phyloP scores from a whole-genome alignment of 169 alveolate species.

The Theileria sp. region DNA sequence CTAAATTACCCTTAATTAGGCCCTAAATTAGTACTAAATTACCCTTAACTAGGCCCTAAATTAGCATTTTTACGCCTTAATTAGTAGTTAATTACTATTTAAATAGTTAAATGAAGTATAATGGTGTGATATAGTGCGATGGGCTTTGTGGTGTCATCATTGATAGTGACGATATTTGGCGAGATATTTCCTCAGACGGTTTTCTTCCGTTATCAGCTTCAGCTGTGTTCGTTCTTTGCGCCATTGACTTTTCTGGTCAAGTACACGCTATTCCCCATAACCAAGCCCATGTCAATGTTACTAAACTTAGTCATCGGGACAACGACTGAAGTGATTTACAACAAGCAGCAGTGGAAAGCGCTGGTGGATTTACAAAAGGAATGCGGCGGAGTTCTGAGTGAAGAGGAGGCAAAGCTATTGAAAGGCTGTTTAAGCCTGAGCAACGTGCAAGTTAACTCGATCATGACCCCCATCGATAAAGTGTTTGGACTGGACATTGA shows the following conservation, averaged over 20 bases:
- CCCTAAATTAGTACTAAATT: no score
- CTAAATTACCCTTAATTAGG: no score
- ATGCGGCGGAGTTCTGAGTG: constrained; percentile 63
- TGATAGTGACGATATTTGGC: constrained; percentile 81
- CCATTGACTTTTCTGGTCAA: constrained; percentile 68
- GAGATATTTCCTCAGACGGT: constrained; percentile 87
- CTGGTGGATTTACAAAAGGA: constrained; percentile 73
- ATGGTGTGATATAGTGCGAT: constrained; percentile 71
- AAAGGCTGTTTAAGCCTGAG: constrained; percentile 70
- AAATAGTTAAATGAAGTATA: no score
- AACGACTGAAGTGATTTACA: constrained; percentile 58
- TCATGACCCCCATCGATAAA: constrained; percentile 71
- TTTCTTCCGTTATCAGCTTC: constrained; percentile 82
- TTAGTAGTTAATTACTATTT: no score
- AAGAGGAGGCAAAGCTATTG: constrained; percentile 72
- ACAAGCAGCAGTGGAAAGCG: constrained; percentile 71
- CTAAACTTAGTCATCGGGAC: constrained; percentile 69
- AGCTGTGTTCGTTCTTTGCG: constrained; percentile 81
- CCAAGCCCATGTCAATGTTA: constrained; percentile 74
- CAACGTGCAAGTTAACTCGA: constrained; percentile 53
- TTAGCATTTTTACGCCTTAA: neutral
- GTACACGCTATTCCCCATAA: constrained; percentile 67
- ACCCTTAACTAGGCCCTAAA: neutral
- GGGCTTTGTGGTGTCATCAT: constrained; percentile 80
- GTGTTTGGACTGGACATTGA: constrained; percentile 67